These are phyloP conservation scores for Hygrocybe coccinea DNA, from an alignment of 768 basidiomycete species.

Conservation along the genomic window DNA sequence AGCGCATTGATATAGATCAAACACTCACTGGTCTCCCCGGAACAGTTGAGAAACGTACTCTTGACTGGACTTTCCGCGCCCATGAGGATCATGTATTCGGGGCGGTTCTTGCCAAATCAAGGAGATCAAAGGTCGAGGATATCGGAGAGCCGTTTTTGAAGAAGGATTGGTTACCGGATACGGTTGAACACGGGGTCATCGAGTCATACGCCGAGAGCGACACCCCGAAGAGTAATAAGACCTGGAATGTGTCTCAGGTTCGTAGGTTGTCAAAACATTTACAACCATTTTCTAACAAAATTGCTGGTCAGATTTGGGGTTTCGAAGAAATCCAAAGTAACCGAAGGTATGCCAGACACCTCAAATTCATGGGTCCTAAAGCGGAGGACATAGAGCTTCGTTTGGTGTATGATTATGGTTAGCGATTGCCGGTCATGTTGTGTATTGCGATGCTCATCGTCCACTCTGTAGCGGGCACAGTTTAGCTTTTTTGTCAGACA, in stretches of 20 bases:
- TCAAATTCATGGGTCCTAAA: conserved; percentile 58
- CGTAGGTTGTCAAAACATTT: conserved; percentile 9
- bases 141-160: conserved; percentile 43
- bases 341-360: conserved; percentile 55
- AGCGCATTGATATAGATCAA: conserved; percentile 66
- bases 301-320: conserved; percentile 54
- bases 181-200: conserved; percentile 40
- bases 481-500: too few relatives aligned
- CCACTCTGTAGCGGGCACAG: not conserved
- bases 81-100: conserved; percentile 63
- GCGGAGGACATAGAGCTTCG: conserved; percentile 53
- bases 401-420: conserved; percentile 63
- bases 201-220: conserved; percentile 53
- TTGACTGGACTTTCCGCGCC: conserved; percentile 52
- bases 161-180: conserved; percentile 39
- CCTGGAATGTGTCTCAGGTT: conserved; percentile 66
- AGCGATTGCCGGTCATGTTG: not conserved
- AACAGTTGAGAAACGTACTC: conserved; percentile 50
- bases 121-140: conserved; percentile 46
- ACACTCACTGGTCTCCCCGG: conserved; percentile 57
- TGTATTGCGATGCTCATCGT: not conserved
- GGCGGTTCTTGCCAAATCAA: conserved; percentile 46
- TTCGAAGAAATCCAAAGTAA: conserved; percentile 55
- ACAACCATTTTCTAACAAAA: not conserved
- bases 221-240: conserved; percentile 52